These are phyloP conservation scores for Saprolegnia parasitica DNA, from an alignment of 352 stramenopile species.

Conservation along the genomic window DNA sequence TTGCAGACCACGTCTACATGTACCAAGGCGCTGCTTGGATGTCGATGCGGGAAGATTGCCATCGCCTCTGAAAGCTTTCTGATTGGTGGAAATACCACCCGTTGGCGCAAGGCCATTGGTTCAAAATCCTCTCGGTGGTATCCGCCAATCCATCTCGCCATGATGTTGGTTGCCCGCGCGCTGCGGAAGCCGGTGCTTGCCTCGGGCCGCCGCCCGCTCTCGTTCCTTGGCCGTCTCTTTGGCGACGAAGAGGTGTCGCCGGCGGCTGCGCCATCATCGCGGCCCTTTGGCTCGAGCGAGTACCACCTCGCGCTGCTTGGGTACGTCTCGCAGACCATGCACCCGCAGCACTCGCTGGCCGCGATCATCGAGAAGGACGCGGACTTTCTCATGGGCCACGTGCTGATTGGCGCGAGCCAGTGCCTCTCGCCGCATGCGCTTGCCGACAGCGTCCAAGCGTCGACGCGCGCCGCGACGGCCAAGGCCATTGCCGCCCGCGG, in stretches of 20 bases:
- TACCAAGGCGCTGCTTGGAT: conserved; percentile 1
- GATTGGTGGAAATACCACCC: conserved; percentile 9
- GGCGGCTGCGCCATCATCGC: not conserved
- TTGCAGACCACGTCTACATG: not conserved
- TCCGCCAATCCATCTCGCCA: not conserved
- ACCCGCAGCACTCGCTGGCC: conserved; percentile 15
- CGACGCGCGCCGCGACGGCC: conserved; percentile 34
- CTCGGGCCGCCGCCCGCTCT: not conserved
- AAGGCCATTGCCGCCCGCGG: conserved; percentile 40
- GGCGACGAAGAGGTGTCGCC: not conserved
- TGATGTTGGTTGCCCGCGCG: not conserved
- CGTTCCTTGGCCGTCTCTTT: not conserved
- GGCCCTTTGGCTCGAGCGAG: conserved; percentile 7
- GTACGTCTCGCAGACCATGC: conserved; percentile 21
- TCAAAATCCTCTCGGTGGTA: not conserved
- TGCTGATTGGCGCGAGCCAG: conserved; percentile 73
- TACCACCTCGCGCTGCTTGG: conserved; percentile 28
- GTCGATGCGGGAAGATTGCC: conserved; percentile 1
- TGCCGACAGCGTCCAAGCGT: conserved; percentile 56
- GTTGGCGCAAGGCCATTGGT: not conserved
- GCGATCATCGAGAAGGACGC: conserved; percentile 50
- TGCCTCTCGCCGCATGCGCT: conserved; percentile 59
- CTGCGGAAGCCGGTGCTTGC: not conserved
- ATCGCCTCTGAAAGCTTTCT: not conserved
- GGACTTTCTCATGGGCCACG: conserved; percentile 78